phyloP scores from a whole-genome alignment of 306 rosid genomes.

The Lathyrus oleraceus region DNA sequence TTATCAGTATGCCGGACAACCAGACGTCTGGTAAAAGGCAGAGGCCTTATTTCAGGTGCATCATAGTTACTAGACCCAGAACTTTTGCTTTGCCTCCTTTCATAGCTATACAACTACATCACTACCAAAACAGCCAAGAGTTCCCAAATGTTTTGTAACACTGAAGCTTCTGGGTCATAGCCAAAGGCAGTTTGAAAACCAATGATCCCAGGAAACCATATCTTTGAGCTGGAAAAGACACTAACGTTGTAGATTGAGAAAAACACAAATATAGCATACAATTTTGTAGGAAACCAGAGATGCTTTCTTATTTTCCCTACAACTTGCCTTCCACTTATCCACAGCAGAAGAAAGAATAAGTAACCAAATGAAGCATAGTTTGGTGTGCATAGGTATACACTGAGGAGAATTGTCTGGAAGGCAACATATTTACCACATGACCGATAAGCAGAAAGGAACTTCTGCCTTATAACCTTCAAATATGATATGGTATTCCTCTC shows the following conservation, averaged over 20 bases:
- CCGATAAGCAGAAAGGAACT: constrained; percentile 67
- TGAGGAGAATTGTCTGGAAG: constrained; percentile 75
- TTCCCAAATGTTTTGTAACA: constrained; percentile 67
- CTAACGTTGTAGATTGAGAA: constrained; percentile 69
- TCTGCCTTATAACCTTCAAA: constrained; percentile 70
- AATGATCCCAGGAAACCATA: constrained; percentile 54
- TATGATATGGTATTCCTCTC: constrained; percentile 66
- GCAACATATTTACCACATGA: constrained; percentile 88
- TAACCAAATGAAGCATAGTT: constrained; percentile 82
- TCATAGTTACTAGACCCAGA: constrained; percentile 47
- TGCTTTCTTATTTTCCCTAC: constrained; percentile 66
- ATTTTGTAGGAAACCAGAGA: constrained; percentile 88
- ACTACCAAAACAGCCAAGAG: constrained; percentile 84
- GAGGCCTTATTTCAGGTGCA: constrained; percentile 42
- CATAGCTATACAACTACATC: constrained; percentile 93
- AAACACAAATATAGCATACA: constrained; percentile 70
- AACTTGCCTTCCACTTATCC: constrained; percentile 90
- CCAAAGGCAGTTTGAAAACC: constrained; percentile 74
- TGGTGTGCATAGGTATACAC: constrained; percentile 73
- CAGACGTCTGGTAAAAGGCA: constrained; percentile 61
- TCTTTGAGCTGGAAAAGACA: constrained; percentile 62
- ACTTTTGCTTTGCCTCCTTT: constrained; percentile 73
- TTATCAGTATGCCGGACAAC: constrained; percentile 78
- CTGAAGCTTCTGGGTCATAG: constrained; percentile 63
- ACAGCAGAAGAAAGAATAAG: constrained; percentile 78